These are phyloP conservation scores for Tolypocladium nubicola DNA, from an alignment of 2,329 filamentous ascomycete genomes.

Conservation along the genomic window DNA sequence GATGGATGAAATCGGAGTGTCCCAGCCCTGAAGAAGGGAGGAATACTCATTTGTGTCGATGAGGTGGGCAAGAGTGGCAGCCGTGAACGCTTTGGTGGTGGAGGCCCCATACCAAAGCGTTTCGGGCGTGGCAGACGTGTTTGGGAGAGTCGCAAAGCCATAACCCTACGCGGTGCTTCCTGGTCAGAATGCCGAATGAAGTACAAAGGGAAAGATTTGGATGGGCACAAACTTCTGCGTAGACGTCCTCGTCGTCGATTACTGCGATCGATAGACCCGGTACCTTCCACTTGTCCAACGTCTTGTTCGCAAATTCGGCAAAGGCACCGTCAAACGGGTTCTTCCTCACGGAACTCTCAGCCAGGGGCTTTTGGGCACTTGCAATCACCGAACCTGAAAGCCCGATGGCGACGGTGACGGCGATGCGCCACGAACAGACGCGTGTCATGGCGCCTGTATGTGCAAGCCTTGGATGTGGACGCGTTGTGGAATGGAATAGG, in stretches of 20 bases:
- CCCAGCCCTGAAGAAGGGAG: constrained; percentile 28
- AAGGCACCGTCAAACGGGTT: constrained; percentile 9
- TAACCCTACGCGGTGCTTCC: constrained; percentile 11
- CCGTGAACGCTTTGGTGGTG: constrained; percentile 45
- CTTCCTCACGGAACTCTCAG: not conserved
- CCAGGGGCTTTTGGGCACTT: not conserved
- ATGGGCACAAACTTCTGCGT: constrained; percentile 9
- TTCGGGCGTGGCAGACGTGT: constrained; percentile 28
- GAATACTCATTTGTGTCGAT: constrained; percentile 30
- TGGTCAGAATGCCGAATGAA: not conserved
- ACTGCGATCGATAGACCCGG: constrained; percentile 17
- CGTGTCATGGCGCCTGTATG: not conserved
- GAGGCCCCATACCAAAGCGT: constrained; percentile 47
- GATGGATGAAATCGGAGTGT: constrained; percentile 32
- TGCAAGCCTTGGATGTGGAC: too few relatives aligned
- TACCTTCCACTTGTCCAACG: constrained; percentile 14
- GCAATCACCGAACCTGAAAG: not conserved
- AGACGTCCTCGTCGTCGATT: constrained; percentile 13
- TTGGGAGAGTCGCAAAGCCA: constrained; percentile 19
- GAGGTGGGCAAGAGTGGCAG: constrained; percentile 37
- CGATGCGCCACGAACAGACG: not conserved
- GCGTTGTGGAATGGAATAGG: too few relatives aligned
- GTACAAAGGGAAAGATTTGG: not conserved
- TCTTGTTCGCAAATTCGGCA: constrained; percentile 5
- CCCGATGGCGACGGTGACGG: not conserved